A percentile compares a stretch with the other conserved stretches of the same genome.
Evolutionary conservation across 2,329 filamentous ascomycete species (phyloP).

Genomic region (Xylaria sp.): DNA sequence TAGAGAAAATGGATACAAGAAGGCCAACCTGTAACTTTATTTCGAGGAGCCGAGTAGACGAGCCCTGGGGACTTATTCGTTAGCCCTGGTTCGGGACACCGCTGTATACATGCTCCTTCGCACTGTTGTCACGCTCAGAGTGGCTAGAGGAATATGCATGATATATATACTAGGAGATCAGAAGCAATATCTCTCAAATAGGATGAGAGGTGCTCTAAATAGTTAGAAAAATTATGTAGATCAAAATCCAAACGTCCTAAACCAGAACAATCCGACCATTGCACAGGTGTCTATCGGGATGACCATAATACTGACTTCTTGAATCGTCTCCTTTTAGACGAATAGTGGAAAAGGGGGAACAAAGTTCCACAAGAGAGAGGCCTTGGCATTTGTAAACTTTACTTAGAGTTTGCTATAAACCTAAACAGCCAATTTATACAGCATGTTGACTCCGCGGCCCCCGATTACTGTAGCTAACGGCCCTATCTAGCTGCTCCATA

Average conservation of each 20-base stretch:
- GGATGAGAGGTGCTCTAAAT: neutral
- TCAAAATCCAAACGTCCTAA: neutral
- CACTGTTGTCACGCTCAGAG: neutral
- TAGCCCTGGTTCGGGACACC: neutral
- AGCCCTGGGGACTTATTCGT: neutral
- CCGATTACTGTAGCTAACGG: no score
- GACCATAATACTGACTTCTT: neutral
- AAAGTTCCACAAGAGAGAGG: neutral
- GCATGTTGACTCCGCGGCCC: no score
- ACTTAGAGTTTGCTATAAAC: neutral
- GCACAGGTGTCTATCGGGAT: neutral
- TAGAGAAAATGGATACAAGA: constrained; percentile 69
- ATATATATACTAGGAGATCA: neutral
- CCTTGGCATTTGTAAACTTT: neutral
- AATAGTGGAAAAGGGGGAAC: neutral
- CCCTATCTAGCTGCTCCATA: no score
- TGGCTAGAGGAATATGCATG: constrained; percentile 11
- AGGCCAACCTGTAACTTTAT: constrained; percentile 40
- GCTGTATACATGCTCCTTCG: neutral
- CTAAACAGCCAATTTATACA: neutral
- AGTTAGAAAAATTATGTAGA: neutral
- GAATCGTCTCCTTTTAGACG: neutral
- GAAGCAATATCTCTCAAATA: constrained; percentile 5
- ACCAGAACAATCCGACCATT: neutral
- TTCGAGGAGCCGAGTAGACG: neutral